Conservation (phyloP, 2,329 filamentous ascomycete genomes). For the Ceratocystis huliohia region DNA sequence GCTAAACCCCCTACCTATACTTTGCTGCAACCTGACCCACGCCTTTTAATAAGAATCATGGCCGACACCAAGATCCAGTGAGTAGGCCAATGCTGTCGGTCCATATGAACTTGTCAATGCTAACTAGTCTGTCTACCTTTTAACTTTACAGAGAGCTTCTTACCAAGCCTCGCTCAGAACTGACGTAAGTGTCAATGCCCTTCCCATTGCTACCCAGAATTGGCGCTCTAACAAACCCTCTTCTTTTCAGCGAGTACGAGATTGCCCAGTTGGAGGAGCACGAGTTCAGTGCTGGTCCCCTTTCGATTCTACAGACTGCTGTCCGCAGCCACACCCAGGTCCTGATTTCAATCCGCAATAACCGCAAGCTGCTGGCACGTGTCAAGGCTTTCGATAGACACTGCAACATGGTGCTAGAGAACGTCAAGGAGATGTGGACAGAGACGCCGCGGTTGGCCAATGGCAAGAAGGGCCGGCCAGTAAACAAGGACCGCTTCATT, state of each 20-base stretch:
- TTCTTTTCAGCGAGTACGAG: constrained; percentile 65
- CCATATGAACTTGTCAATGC: not conserved
- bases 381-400: constrained; percentile 98
- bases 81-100: constrained; percentile 2
- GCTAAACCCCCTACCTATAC: not conserved
- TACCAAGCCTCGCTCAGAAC: constrained; percentile 74
- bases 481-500: constrained; percentile 97
- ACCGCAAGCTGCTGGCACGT: constrained; percentile 90
- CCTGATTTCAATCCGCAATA: constrained; percentile 93
- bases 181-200: constrained; percentile 56
- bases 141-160: constrained; percentile 58
- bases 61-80: constrained; percentile 62
- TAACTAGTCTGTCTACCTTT: not conserved
- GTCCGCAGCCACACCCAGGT: constrained; percentile 92
- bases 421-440: constrained; percentile 96
- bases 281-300: constrained; percentile 41
- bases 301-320: constrained; percentile 93
- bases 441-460: constrained; percentile 73
- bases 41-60: constrained; percentile 32
- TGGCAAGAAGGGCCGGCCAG: constrained; percentile 76
- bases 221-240: constrained; percentile 10
- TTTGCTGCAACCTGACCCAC: constrained; percentile 13
- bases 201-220: not conserved
- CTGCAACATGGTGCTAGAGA: constrained; percentile 98
- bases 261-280: constrained; percentile 56